Evolutionary conservation across 768 basidiomycete species (phyloP), one percentile per base, ranked within the genome.

Genomic region (Sarcodon aspratus): DNA sequence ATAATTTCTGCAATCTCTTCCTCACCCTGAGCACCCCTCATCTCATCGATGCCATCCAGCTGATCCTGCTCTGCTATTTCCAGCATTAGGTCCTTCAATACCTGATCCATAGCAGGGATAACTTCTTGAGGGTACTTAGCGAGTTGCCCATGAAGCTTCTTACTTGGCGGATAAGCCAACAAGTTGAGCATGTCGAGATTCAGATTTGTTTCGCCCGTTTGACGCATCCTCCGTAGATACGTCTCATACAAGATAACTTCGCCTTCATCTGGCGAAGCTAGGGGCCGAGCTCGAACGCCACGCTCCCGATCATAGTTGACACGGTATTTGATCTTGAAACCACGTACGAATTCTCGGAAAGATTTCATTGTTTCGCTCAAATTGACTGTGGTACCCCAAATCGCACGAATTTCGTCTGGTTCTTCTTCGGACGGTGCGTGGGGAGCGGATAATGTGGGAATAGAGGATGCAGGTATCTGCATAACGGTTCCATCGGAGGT

Each of bases 321-420:
- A 17, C 93, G 80, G 54, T 95, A 94, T 63, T 94, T 96, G 43
- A 80, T 79, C 61, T 96, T 97, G 76, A 97, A 99, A 0, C 90
- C 86, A 44, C 78, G 80, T 49, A 99, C 67, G 63, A 97, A 97
- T 35, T 86, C 82, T 46, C 81, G 78, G 69, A 97, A 98, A 15
- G 84, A 66, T 57, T 82, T 84, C 88, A 97, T 96, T 10, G 88
- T 85, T 62, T 95, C 87, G 3, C 80, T 75, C 27, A 99, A 74
- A 55, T 89, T 87, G 57, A 99, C 93, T 1, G 90, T 94, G 0
- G 96, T 99, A 32, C 96, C 96, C 95, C 96, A 99, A 52, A 99
- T 90, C 18, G 91, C 92, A 48, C 88, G 76, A 46, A 91, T 85
- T 55, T 88, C 88, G 49, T 88, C 87, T 0, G 83, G 84, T 48